A percentile compares a stretch with the other conserved stretches of the same genome.
Conservation (phyloP, 2,329 filamentous ascomycete genomes). For the Trichoderma gracile region DNA sequence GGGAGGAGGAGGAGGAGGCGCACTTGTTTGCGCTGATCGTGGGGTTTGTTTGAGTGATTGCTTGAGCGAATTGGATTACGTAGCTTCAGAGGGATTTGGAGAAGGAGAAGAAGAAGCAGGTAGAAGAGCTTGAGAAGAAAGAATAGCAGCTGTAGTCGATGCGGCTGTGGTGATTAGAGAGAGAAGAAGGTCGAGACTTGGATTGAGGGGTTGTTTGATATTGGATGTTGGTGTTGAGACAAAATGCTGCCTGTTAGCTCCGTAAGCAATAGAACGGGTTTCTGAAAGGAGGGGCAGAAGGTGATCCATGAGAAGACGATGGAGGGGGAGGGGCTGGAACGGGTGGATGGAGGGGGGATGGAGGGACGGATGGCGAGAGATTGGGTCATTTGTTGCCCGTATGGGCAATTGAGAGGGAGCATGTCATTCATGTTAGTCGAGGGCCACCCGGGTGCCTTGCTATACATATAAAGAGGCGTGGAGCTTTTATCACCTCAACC, state of each 20-base stretch:
- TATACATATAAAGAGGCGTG: conserved; percentile 16
- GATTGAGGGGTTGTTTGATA: neutral
- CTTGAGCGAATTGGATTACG: too few relatives aligned
- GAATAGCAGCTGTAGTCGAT: neutral
- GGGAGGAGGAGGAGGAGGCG: too few relatives aligned
- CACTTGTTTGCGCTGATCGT: conserved; percentile 24
- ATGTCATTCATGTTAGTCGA: too few relatives aligned
- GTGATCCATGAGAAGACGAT: conserved; percentile 10
- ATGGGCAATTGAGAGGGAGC: neutral
- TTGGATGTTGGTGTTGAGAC: neutral
- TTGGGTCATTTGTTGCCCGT: conserved; percentile 23
- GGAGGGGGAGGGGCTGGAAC: conserved; percentile 22
- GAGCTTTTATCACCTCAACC: neutral
- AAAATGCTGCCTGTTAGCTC: neutral
- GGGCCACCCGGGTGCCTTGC: too few relatives aligned
- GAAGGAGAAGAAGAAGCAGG: neutral
- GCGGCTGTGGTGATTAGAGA: neutral
- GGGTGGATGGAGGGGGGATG: neutral
- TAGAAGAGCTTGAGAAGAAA: neutral
- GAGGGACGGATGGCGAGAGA: neutral
- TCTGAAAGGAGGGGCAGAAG: conserved; percentile 9
- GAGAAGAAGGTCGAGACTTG: neutral
- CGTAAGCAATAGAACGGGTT: neutral
- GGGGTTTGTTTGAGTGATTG: neutral
- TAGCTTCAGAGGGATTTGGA: too few relatives aligned